Evolutionary conservation across 495 filamentous ascomycete species (phyloP).

Genomic region (Collariella sp.): DNA sequence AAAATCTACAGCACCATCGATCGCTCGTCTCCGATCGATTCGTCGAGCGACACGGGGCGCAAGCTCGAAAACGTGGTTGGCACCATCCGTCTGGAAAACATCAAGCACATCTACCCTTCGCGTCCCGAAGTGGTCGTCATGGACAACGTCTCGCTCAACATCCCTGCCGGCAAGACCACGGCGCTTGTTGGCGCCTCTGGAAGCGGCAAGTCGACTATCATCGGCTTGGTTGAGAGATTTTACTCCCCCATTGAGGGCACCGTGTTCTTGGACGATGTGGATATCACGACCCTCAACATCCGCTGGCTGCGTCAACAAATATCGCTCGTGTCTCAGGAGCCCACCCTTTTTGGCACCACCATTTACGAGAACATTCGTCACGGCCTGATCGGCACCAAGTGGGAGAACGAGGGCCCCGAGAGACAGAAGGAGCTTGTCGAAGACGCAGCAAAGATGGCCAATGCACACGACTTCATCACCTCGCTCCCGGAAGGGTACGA

Average conservation of each 20-base stretch:
- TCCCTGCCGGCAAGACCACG: conserved; percentile 80
- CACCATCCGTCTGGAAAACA: conserved; percentile 67
- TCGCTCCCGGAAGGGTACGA: conserved; percentile 83
- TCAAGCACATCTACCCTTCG: conserved; percentile 92
- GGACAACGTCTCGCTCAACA: conserved; percentile 64
- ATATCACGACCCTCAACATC: conserved; percentile 73
- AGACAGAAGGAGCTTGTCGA: conserved; percentile 60
- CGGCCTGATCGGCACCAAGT: conserved; percentile 78
- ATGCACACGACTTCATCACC: conserved; percentile 85
- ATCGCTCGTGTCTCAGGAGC: conserved; percentile 77
- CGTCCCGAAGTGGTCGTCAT: conserved; percentile 83
- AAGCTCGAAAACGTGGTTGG: conserved; percentile 66
- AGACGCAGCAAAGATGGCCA: conserved; percentile 80
- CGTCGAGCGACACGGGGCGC: conserved; percentile 58
- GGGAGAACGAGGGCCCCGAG: conserved; percentile 57
- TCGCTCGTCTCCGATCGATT: conserved; percentile 77
- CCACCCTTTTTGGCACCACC: conserved; percentile 72
- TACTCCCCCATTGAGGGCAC: conserved; percentile 78
- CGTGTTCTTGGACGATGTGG: conserved; percentile 75
- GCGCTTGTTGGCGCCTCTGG: conserved; percentile 83
- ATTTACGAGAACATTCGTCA: conserved; percentile 81
- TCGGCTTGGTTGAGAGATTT: conserved; percentile 87
- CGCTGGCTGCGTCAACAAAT: conserved; percentile 89
- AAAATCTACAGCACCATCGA: conserved; percentile 95
- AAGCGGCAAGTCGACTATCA: conserved; percentile 84